Evolutionary conservation across 352 stramenopile genomes (phyloP).

Genomic region (Globisporangium lucens): DNA sequence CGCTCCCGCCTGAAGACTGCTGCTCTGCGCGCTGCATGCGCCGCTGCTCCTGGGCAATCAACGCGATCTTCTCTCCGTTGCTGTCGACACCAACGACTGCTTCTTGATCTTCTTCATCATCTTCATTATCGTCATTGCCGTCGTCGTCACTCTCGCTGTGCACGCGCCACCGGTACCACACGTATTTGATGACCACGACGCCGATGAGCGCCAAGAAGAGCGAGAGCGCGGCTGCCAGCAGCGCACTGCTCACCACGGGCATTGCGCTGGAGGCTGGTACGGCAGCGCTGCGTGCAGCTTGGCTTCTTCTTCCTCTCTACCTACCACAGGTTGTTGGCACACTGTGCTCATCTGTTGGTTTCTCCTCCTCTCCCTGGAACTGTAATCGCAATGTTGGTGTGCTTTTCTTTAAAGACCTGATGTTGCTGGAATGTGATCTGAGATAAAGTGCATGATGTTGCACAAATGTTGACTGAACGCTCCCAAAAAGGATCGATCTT

Average conservation of each 20-base stretch:
- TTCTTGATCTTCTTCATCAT: slow-evolving; percentile 15
- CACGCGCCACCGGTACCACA: slow-evolving; percentile 5
- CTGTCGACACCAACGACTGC: neutral
- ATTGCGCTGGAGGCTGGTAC: neutral
- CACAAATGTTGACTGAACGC: no score
- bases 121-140: slow-evolving; percentile 27
- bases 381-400: no score
- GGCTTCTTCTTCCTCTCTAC: no score
- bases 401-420: no score
- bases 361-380: no score
- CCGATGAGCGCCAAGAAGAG: slow-evolving; percentile 14
- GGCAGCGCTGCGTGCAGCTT: no score
- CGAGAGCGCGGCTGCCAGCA: slow-evolving; percentile 9
- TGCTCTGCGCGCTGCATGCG: slow-evolving; percentile 5
- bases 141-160: neutral
- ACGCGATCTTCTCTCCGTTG: slow-evolving; percentile 14
- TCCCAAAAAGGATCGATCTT: no score
- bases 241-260: neutral
- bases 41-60: slow-evolving; percentile 12
- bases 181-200: slow-evolving; percentile 10
- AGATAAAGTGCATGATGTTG: no score
- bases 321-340: no score
- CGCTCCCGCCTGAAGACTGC: neutral
- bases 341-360: no score
- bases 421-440: no score